Evolutionary conservation across 306 rosid genomes (phyloP).

Genomic region (Macrotyloma uniflorum): DNA sequence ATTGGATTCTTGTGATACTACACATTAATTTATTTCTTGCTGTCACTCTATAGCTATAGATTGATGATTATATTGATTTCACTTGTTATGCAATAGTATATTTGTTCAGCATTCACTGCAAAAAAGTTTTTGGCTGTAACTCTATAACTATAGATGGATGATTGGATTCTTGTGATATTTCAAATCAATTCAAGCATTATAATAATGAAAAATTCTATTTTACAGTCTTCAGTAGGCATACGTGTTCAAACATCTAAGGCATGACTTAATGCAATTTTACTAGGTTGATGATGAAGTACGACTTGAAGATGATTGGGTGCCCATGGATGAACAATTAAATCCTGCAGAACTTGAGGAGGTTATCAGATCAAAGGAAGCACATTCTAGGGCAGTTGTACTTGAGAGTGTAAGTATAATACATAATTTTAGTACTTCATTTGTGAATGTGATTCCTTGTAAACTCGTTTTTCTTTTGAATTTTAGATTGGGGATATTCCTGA

Average conservation of each 20-base stretch:
- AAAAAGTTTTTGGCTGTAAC: not conserved
- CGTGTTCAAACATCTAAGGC: slow-evolving; percentile 28
- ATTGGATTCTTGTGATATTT: slow-evolving; percentile 14
- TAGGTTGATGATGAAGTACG: slow-evolving; percentile 86
- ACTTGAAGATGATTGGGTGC: slow-evolving; percentile 99
- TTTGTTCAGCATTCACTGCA: not conserved
- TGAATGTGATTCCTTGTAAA: slow-evolving; percentile 12
- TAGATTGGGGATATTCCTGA: slow-evolving; percentile 99
- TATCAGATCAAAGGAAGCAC: slow-evolving; percentile 81
- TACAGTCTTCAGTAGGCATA: slow-evolving; percentile 25
- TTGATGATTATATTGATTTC: slow-evolving; percentile 8
- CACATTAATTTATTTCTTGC: not conserved
- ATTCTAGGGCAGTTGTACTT: slow-evolving; percentile 92
- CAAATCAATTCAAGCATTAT: slow-evolving; percentile 14
- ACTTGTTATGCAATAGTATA: slow-evolving; percentile 12
- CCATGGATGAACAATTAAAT: slow-evolving; percentile 85
- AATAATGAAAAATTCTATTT: not conserved
- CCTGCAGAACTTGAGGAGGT: slow-evolving; percentile 84
- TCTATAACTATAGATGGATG: slow-evolving; percentile 15
- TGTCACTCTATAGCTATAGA: slow-evolving; percentile 15
- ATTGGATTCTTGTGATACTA: slow-evolving; percentile 20
- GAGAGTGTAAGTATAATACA: slow-evolving; percentile 76
- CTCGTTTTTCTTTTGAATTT: slow-evolving; percentile 32
- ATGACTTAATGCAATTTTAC: slow-evolving; percentile 37
- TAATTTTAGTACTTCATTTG: slow-evolving; percentile 1